A percentile compares a stretch with the other conserved stretches of the same genome.
Conservation (phyloP, 2,329 filamentous ascomycete species). For the Coniochaeta sp. region DNA sequence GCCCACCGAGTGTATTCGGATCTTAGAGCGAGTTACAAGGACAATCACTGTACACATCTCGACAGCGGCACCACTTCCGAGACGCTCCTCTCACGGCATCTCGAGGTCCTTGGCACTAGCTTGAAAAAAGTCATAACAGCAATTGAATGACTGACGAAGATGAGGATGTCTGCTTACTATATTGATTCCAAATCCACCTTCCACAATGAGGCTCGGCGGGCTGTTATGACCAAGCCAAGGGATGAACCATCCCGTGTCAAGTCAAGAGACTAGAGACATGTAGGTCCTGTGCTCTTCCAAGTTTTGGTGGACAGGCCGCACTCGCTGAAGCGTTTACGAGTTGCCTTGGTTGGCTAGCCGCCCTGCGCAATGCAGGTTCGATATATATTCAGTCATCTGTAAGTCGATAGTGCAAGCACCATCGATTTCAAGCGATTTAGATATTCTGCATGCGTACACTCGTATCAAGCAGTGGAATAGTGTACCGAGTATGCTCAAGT, state of each 20-base stretch:
- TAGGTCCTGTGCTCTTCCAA: neutral
- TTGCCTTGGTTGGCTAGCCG: neutral
- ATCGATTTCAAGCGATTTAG: neutral
- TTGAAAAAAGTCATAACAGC: neutral
- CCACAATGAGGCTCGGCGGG: neutral
- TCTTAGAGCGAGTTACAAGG: neutral
- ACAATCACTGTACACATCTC: neutral
- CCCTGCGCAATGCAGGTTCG: neutral
- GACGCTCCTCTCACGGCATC: neutral
- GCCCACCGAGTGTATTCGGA: neutral
- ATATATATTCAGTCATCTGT: neutral
- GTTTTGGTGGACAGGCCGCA: no score
- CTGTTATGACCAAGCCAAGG: neutral
- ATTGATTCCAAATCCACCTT: neutral
- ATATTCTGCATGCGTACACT: no score
- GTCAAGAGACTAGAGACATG: neutral
- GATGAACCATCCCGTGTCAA: neutral
- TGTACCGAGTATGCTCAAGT: neutral
- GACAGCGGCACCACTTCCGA: neutral
- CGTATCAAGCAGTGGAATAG: no score
- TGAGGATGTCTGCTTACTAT: neutral
- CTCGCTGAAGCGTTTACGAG: neutral
- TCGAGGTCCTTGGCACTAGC: neutral
- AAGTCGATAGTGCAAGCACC: neutral
- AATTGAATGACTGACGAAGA: neutral